Evolutionary conservation across 2,329 filamentous ascomycete species (phyloP).

Genomic region (Byssothecium circinans): DNA sequence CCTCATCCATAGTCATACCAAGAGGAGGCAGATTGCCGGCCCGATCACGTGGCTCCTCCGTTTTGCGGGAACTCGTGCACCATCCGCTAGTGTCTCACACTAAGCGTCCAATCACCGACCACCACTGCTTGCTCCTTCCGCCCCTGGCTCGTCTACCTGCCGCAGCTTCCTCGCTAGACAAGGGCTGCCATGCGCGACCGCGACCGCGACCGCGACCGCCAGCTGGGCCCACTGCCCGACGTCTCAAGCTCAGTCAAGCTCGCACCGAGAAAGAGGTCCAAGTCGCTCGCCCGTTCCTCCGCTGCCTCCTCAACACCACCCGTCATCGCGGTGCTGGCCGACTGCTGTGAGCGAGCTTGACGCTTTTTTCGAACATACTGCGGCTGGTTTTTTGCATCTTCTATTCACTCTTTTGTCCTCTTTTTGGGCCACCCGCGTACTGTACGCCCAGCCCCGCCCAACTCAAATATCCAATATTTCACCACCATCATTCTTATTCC

Average conservation of each 20-base stretch:
- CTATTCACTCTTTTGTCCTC: constrained; percentile 10
- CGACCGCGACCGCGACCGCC: no score
- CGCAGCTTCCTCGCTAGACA: constrained; percentile 4
- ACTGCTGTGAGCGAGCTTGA: constrained; percentile 31
- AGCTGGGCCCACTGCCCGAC: neutral
- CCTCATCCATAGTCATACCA: no score
- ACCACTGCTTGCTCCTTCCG: constrained; percentile 4
- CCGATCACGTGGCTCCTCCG: no score
- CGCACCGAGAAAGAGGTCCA: neutral
- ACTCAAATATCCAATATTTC: no score
- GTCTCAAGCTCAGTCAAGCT: neutral
- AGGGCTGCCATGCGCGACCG: neutral
- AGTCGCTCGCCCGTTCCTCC: neutral
- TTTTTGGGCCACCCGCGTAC: constrained; percentile 1
- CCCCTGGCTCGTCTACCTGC: constrained; percentile 26
- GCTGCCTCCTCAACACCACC: constrained; percentile 7
- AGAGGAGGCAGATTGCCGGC: no score
- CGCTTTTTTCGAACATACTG: constrained; percentile 21
- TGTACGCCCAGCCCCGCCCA: no score
- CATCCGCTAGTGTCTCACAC: constrained; percentile 35
- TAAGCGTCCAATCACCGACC: constrained; percentile 20
- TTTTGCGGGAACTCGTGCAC: constrained; percentile 33
- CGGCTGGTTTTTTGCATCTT: constrained; percentile 8
- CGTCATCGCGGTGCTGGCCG: constrained; percentile 15
- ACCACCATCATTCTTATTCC: no score